phyloP scores from a whole-genome alignment of 202 grass and related monocot species.

The Zizania palustris region DNA sequence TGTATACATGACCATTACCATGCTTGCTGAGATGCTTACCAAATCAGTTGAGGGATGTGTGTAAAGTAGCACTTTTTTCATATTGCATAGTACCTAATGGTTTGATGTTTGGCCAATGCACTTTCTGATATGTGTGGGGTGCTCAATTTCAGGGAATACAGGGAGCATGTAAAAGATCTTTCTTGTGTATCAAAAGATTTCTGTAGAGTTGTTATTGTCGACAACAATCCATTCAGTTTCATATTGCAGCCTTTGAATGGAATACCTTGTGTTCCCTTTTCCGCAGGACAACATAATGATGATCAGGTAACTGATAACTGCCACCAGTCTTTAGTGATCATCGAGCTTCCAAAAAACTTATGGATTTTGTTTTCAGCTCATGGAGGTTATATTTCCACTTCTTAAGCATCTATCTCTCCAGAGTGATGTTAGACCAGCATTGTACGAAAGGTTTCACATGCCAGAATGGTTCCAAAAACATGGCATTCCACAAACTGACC shows the following conservation, averaged over 20 bases:
- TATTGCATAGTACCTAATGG: not conserved
- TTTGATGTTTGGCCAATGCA: conserved; percentile 15
- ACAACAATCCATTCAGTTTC: conserved; percentile 99
- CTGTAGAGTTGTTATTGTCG: conserved; percentile 76
- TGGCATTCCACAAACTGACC: conserved; percentile 72
- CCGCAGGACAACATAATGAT: conserved; percentile 74
- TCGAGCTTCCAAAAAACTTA: not conserved
- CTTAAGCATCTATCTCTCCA: conserved; percentile 83
- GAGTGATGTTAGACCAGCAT: conserved; percentile 79
- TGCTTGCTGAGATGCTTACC: conserved; percentile 17
- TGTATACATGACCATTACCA: not conserved
- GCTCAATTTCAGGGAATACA: conserved; percentile 66
- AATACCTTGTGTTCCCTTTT: conserved; percentile 96
- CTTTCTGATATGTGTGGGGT: conserved; percentile 39
- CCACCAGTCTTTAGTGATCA: not conserved
- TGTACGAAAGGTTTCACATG: conserved; percentile 99
- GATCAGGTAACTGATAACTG: conserved; percentile 66
- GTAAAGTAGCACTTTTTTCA: not conserved
- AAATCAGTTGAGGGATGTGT: conserved; percentile 22
- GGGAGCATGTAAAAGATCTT: conserved; percentile 99
- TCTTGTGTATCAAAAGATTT: conserved; percentile 78
- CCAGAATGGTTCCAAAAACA: conserved; percentile 97
- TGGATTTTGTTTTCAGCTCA: conserved; percentile 73
- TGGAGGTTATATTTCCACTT: conserved; percentile 85
- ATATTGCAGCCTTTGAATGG: conserved; percentile 94